Percentiles rank a stretch among this genome's conserved stretches.
These are phyloP conservation scores for Vaccinium myrtillus DNA, from an alignment of 148 eudicot genomes.

Conservation along the genomic window DNA sequence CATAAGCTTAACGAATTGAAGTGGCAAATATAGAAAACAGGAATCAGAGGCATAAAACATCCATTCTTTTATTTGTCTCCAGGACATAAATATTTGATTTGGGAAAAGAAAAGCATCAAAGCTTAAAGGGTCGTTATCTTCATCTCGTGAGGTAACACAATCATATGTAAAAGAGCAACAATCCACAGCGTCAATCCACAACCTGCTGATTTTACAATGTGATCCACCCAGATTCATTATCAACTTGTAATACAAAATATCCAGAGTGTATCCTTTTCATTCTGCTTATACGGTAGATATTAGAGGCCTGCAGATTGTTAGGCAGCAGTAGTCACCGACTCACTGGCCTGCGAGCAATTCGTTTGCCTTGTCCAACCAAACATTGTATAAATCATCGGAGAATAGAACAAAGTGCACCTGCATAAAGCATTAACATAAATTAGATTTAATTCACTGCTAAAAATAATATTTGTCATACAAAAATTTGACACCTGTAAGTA, in stretches of 20 bases:
- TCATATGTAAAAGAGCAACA: background rate
- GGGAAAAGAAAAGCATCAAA: background rate
- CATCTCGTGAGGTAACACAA: background rate
- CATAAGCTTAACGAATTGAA: background rate
- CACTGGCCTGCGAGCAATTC: constrained; percentile 31
- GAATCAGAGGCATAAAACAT: no score
- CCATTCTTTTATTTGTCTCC: no score
- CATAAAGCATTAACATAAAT: constrained; percentile 13
- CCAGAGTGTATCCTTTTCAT: background rate
- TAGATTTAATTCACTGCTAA: background rate
- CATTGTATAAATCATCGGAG: constrained; percentile 66
- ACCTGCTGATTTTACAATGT: background rate
- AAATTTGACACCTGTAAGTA: background rate
- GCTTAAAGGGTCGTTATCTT: background rate
- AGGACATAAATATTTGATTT: no score
- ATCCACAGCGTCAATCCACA: background rate
- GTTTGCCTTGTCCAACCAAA: constrained; percentile 67
- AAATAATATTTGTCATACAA: background rate
- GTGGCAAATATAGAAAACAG: no score
- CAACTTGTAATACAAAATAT: background rate
- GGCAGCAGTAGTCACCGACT: constrained; percentile 12
- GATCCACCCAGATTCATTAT: background rate
- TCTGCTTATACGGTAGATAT: background rate
- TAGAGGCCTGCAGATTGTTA: background rate
- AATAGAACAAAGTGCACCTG: constrained; percentile 91